A percentile compares a stretch with the other conserved stretches of the same genome.
These are phyloP conservation scores for Penicillium odoratum DNA, from an alignment of 495 filamentous ascomycete species.

Conservation along the genomic window DNA sequence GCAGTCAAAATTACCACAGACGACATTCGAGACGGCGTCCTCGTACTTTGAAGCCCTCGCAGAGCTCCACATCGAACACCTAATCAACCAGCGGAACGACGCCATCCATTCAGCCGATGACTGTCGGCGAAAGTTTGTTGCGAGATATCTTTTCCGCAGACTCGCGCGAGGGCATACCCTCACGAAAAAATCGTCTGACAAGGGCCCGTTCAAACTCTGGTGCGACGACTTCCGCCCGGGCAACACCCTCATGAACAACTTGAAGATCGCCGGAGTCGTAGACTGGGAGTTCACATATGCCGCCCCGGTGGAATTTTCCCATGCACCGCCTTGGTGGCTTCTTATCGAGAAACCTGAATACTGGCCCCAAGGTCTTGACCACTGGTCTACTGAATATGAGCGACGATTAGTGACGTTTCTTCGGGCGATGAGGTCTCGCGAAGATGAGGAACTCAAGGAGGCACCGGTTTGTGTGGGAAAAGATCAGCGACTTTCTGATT, in stretches of 20 bases:
- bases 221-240: conserved; percentile 9
- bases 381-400: conserved; percentile 23
- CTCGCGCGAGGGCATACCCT: conserved; percentile 4
- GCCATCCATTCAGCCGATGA: conserved; percentile 16
- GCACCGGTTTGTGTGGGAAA: not conserved
- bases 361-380: conserved; percentile 20
- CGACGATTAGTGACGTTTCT: conserved; percentile 16
- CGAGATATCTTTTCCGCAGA: conserved; percentile 8
- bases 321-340: conserved; percentile 12
- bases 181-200: conserved; percentile 1
- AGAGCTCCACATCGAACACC: conserved; percentile 10
- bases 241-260: conserved; percentile 3
- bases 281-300: conserved; percentile 9
- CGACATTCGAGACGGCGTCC: conserved; percentile 5
- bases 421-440: not conserved
- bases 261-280: conserved; percentile 6
- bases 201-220: conserved; percentile 8
- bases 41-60: conserved; percentile 12
- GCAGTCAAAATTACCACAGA: conserved; percentile 4
- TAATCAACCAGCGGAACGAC: conserved; percentile 12
- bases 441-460: not conserved
- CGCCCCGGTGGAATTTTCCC: conserved; percentile 7
- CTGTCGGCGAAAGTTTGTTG: conserved; percentile 14
- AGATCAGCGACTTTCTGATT: not conserved
- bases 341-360: conserved; percentile 11